Evolutionary conservation across 176 grass and related monocot species (phyloP).

Genomic region (Carex kokanica): DNA sequence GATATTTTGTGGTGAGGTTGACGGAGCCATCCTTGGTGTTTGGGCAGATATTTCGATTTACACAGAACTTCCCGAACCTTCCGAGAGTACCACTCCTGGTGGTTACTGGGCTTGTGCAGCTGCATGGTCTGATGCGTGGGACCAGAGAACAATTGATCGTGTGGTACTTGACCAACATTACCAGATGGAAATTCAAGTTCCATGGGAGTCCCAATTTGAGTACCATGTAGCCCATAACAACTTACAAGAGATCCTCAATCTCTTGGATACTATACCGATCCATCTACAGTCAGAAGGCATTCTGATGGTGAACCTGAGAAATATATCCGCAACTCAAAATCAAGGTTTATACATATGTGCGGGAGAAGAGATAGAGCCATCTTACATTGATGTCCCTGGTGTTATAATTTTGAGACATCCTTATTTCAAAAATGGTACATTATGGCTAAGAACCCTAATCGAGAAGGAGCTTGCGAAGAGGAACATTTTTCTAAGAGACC

Average conservation of each 20-base stretch:
- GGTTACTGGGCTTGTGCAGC: constrained; percentile 86
- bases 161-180: constrained; percentile 80
- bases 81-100: constrained; percentile 39
- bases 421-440: constrained; percentile 45
- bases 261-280: constrained; percentile 60
- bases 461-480: constrained; percentile 73
- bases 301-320: constrained; percentile 60
- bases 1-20: constrained; percentile 84
- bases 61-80: constrained; percentile 35
- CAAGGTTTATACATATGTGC: constrained; percentile 63
- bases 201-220: constrained; percentile 88
- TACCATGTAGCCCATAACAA: constrained; percentile 73
- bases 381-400: constrained; percentile 62
- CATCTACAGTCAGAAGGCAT: constrained; percentile 55
- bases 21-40: constrained; percentile 73
- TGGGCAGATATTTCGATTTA: constrained; percentile 61
- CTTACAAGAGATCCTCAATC: constrained; percentile 39
- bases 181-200: constrained; percentile 44
- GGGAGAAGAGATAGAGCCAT: constrained; percentile 63
- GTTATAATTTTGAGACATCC: constrained; percentile 63
- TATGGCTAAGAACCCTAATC: constrained; percentile 60
- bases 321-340: constrained; percentile 42
- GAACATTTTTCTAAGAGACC: constrained; percentile 77
- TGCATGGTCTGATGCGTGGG: constrained; percentile 91
- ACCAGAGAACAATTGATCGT: constrained; percentile 75